phyloP scores from a whole-genome alignment of 202 grass and related monocot species.

The Bolboschoenoplectus hybrid region DNA sequence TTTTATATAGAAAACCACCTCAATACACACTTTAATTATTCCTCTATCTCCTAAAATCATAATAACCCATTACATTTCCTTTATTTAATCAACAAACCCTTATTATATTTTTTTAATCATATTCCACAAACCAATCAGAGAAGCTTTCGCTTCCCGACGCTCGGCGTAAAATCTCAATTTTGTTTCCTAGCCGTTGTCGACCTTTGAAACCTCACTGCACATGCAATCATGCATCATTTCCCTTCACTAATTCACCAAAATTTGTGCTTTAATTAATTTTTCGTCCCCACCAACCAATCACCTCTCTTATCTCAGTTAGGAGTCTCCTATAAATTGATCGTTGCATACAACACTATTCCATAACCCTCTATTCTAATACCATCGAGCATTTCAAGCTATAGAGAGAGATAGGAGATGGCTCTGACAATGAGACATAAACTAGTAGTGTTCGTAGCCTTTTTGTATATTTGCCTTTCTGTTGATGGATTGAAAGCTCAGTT shows the following conservation, averaged over 20 bases:
- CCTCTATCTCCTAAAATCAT: neutral
- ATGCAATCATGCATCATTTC: neutral
- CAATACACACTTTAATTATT: neutral
- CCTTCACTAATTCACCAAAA: neutral
- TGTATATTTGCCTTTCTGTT: constrained; percentile 18
- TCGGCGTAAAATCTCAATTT: constrained; percentile 36
- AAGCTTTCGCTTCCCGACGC: constrained; percentile 31
- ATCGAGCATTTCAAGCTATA: neutral
- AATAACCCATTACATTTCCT: neutral
- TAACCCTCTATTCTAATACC: neutral
- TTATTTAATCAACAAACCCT: neutral
- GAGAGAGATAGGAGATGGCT: constrained; percentile 19
- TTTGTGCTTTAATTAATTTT: neutral
- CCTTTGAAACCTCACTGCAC: neutral
- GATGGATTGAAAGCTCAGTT: neutral
- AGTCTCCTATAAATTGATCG: constrained; percentile 28
- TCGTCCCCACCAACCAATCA: constrained; percentile 21
- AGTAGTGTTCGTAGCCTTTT: neutral
- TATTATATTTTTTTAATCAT: neutral
- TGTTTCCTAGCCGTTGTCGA: constrained; percentile 35
- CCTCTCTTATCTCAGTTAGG: constrained; percentile 1
- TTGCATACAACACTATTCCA: neutral
- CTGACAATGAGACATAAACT: neutral
- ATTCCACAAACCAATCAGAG: neutral
- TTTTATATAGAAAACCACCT: neutral